A percentile compares a stretch with the other conserved stretches of the same genome.
phyloP scores from a whole-genome alignment of 192 early-diverging fungal genomes.

The Backusella parvicylindrica region DNA sequence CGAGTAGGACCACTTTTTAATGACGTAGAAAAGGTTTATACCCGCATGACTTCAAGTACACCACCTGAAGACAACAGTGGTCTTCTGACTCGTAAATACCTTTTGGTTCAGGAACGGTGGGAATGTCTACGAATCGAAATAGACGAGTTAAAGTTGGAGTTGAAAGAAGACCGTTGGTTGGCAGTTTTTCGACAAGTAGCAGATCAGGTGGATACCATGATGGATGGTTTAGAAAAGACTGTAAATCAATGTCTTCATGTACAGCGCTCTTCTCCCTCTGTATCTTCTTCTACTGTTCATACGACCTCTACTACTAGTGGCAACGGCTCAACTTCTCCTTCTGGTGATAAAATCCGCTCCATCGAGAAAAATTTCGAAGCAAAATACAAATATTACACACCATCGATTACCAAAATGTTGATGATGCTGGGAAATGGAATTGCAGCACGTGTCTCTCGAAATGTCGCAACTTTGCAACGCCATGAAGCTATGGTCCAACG shows the following conservation, averaged over 20 bases:
- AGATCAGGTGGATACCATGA: slow-evolving; percentile 54
- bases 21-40: slow-evolving; percentile 44
- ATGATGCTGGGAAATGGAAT: slow-evolving; percentile 53
- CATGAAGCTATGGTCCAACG: slow-evolving; percentile 46
- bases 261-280: neutral
- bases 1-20: slow-evolving; percentile 48
- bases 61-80: slow-evolving; percentile 33
- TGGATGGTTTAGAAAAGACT: slow-evolving; percentile 52
- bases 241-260: slow-evolving; percentile 40
- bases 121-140: slow-evolving; percentile 52
- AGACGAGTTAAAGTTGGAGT: slow-evolving; percentile 51
- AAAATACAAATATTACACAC: slow-evolving; percentile 54
- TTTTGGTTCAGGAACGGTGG: slow-evolving; percentile 42
- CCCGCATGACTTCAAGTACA: slow-evolving; percentile 23
- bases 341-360: slow-evolving; percentile 42
- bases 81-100: slow-evolving; percentile 27
- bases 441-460: slow-evolving; percentile 40
- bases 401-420: slow-evolving; percentile 52
- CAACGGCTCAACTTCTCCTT: neutral
- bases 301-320: slow-evolving; percentile 4
- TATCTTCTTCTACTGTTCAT: slow-evolving; percentile 15
- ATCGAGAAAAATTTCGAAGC: slow-evolving; percentile 55
- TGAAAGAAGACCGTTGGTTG: slow-evolving; percentile 58
- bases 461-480: slow-evolving; percentile 40
- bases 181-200: slow-evolving; percentile 50